phyloP scores from a whole-genome alignment of 2,329 filamentous ascomycete genomes.

The Monilinia vaccinii-corymbosi region DNA sequence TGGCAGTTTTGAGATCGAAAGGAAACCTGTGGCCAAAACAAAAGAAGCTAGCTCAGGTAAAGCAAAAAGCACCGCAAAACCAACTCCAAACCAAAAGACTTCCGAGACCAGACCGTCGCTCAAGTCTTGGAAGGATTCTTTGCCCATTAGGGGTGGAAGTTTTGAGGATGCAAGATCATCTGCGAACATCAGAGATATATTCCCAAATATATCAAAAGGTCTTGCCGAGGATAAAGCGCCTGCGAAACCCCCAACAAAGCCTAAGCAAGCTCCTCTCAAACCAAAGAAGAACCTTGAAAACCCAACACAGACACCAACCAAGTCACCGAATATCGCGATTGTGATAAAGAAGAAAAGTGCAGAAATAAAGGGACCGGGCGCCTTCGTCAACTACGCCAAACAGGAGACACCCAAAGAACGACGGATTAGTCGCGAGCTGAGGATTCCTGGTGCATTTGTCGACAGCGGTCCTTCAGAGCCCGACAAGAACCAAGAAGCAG shows the following conservation, averaged over 20 bases:
- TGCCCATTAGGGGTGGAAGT: not conserved
- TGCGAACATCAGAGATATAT: not conserved
- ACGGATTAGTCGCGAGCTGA: slow-evolving; percentile 12
- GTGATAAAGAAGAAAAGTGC: slow-evolving; percentile 1
- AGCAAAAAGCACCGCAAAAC: not conserved
- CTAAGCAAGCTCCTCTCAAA: not conserved
- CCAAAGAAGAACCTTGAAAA: not conserved
- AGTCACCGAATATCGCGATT: not conserved
- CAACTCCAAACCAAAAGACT: not conserved
- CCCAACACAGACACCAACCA: not conserved
- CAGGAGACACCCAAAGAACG: not conserved
- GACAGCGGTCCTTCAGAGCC: slow-evolving; percentile 11
- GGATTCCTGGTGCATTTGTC: slow-evolving; percentile 15
- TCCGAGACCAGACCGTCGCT: not conserved
- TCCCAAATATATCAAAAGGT: not conserved
- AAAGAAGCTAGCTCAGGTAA: not conserved
- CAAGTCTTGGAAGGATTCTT: not conserved
- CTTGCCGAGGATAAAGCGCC: not conserved
- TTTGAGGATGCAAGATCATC: not conserved
- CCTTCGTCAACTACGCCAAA: not conserved
- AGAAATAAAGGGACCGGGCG: slow-evolving; percentile 1
- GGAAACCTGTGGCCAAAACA: not conserved
- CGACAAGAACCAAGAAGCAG: slow-evolving; percentile 17
- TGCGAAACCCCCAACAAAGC: not conserved
- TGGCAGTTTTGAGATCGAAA: not conserved